Conservation (phyloP, 768 basidiomycete species). For the Butyriboletus loyo region DNA sequence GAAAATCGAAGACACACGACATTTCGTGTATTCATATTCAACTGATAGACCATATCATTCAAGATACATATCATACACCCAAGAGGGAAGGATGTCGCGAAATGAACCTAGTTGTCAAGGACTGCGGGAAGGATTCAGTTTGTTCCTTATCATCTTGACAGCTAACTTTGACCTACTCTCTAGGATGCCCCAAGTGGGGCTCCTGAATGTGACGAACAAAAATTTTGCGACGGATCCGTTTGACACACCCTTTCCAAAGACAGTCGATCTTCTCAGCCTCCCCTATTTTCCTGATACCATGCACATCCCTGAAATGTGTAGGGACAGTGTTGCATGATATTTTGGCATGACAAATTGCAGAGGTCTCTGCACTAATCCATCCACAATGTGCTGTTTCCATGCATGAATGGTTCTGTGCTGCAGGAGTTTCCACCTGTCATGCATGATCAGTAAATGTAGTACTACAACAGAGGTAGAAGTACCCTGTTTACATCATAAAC, state of each 20-base stretch:
- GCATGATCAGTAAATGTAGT: not conserved
- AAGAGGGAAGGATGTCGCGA: not conserved
- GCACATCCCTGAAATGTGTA: not conserved
- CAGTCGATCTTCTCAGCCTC: fast-evolving
- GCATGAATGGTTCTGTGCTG: not conserved
- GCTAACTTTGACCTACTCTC: not conserved
- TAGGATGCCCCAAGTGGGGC: not conserved
- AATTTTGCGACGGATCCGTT: not conserved
- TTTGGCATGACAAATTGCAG: not conserved
- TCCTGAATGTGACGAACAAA: slow-evolving; percentile 1
- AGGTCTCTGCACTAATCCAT: not conserved
- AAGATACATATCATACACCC: too few relatives aligned
- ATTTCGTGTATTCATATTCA: too few relatives aligned
- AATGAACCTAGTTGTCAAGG: too few relatives aligned
- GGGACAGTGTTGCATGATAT: not conserved
- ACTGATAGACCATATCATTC: not conserved
- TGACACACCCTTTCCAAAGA: not conserved
- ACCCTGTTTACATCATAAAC: not conserved
- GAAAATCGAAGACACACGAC: too few relatives aligned
- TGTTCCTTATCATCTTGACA: not conserved
- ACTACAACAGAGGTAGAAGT: not conserved
- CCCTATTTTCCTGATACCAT: not conserved
- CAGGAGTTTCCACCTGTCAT: not conserved
- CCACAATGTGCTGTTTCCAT: not conserved
- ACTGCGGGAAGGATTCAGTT: not conserved